Base-by-base conservation (phyloP, 495 filamentous ascomycete species). In the Rostrohypoxylon terebratum region DNA sequence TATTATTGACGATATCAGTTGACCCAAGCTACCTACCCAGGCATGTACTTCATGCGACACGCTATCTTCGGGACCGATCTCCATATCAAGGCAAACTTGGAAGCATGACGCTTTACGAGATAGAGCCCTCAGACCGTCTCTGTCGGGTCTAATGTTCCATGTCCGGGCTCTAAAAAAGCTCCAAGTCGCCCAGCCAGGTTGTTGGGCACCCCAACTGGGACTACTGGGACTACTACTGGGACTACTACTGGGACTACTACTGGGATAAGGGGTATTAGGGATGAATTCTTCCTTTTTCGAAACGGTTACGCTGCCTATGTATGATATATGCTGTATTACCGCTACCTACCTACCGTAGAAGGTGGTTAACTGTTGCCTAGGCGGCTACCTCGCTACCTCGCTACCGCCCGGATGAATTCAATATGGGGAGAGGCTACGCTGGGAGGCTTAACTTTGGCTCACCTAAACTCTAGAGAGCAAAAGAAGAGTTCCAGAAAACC, bases 401-500 rank as follows among this genome's bases (percentile, higher is more conserved):
- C 40, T 44, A 44, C n/a, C 42, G 16, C 55, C 62, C 71, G 62
- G 62, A 20, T 74, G 66, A 66, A 70, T 69, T 63, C 62, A 62
- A 28, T 20, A 66, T 23, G 58, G 38, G 25, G 47, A 47, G 38
- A 63, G 44, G 16, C 38, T 47, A 50, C 48, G 59, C 42, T 59
- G 63, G 45, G 62, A 61, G 45, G 62, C 63, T 66, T 63, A 28
- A 62, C 13, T 38, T 51, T 23, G 20, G 60, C 34, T 62, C 53
- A 62, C 50, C 61, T 66, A 47, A 34, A 28, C 28, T 28, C 28
- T 5, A 62, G 57, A 68, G 61, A 57, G 38, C 28, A 42, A 42
- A 67, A 18, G 42, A 45, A 67, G 21, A 38, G 10, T 74, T 69
- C 71, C 53, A 70, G 66, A 70, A 74, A 61, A 69, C 50, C n/a